Conservation (phyloP, 805 yeast genomes). For the Ogataea naganishii region DNA sequence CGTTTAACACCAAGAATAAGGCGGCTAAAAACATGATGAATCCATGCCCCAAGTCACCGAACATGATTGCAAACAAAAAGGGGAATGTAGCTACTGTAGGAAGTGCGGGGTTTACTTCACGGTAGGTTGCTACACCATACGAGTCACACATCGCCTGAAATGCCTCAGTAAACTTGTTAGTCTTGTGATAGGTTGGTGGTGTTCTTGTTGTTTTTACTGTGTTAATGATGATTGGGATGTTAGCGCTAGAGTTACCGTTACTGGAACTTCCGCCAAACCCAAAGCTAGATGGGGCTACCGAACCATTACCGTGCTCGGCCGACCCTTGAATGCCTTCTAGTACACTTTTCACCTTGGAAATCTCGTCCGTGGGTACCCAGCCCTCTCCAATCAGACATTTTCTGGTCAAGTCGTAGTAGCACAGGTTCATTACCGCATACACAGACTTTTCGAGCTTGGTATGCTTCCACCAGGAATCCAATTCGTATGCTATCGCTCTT, state of each 20-base stretch:
- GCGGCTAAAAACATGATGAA: constrained; percentile 73
- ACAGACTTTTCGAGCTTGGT: constrained; percentile 50
- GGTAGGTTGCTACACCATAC: constrained; percentile 87
- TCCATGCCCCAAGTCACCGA: constrained; percentile 98
- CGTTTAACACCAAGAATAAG: constrained; percentile 60
- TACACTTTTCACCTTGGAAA: constrained; percentile 33
- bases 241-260: constrained; percentile 9
- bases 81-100: constrained; percentile 96
- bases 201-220: constrained; percentile 67
- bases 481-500: constrained; percentile 53
- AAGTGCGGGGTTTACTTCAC: constrained; percentile 93
- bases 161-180: constrained; percentile 90
- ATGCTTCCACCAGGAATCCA: constrained; percentile 48
- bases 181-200: constrained; percentile 92
- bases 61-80: constrained; percentile 98
- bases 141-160: constrained; percentile 94
- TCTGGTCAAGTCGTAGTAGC: constrained; percentile 60
- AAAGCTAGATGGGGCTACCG: constrained; percentile 9
- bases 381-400: constrained; percentile 66
- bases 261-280: constrained; percentile 10
- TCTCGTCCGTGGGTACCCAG: constrained; percentile 58
- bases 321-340: constrained; percentile 36
- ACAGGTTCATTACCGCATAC: constrained; percentile 51
- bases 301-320: too few species aligned
- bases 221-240: constrained; percentile 30